Percentiles rank a stretch among this genome's conserved stretches.
phyloP scores from a whole-genome alignment of 768 basidiomycete genomes.

The Tylopilus rubrobrunneus region DNA sequence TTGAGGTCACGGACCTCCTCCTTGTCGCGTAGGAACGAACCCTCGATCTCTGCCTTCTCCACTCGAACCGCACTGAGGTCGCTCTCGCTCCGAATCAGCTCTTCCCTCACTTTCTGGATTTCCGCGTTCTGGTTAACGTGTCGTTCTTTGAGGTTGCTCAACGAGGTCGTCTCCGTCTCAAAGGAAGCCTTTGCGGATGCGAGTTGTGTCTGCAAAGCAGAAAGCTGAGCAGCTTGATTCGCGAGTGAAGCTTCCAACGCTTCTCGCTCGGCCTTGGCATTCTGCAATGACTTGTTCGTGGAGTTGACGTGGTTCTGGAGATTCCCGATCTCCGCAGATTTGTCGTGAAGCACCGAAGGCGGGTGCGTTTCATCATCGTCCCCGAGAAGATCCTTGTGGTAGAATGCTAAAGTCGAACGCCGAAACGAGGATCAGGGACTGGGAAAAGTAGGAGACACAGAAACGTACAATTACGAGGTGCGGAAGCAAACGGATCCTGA shows the following conservation, averaged over 20 bases:
- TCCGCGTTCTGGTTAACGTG: constrained; percentile 62
- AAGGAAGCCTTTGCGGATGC: constrained; percentile 79
- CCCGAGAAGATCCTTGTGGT: constrained; percentile 57
- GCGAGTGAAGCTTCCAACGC: constrained; percentile 62
- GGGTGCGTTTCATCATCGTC: constrained; percentile 56
- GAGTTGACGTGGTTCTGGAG: constrained; percentile 79
- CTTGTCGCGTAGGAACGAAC: constrained; percentile 82
- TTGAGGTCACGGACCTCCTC: constrained; percentile 89
- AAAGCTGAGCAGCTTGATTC: constrained; percentile 69
- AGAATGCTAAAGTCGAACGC: constrained; percentile 13
- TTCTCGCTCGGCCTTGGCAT: constrained; percentile 61
- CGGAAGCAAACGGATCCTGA: constrained; percentile 51
- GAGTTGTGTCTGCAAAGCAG: constrained; percentile 78
- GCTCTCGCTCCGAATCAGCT: constrained; percentile 87
- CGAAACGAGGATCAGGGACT: constrained; percentile 7
- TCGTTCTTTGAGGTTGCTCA: constrained; percentile 67
- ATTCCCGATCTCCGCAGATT: constrained; percentile 85
- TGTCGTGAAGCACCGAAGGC: constrained; percentile 59
- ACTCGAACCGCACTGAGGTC: constrained; percentile 84
- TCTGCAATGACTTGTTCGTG: constrained; percentile 68
- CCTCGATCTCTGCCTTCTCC: constrained; percentile 91
- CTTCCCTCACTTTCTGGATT: constrained; percentile 67
- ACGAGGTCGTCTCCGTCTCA: constrained; percentile 74
- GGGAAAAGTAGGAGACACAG: not conserved
- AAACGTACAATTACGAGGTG: constrained; percentile 23